Evolutionary conservation across 768 basidiomycete genomes (phyloP).

Genomic region (Pleurotus tuber-regium): DNA sequence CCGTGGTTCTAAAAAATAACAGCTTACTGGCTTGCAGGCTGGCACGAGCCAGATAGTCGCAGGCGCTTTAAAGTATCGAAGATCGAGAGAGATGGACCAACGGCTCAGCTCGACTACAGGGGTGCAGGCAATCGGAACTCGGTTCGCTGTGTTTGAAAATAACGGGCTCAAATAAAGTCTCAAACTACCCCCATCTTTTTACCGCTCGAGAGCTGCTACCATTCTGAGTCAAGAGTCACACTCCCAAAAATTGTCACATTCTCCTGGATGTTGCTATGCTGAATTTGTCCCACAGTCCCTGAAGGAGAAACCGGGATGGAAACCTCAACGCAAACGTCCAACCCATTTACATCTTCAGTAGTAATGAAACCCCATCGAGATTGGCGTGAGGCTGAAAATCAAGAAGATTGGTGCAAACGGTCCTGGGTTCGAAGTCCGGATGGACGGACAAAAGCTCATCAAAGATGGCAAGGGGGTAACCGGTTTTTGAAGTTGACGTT

Average conservation of each 20-base stretch:
- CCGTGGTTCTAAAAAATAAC: neutral
- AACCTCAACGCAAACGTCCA: conserved; percentile 1
- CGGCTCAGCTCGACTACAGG: neutral
- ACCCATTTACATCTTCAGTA: conserved; percentile 1
- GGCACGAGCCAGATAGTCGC: neutral
- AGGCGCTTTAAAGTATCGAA: too few species aligned
- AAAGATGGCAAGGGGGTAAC: conserved; percentile 2
- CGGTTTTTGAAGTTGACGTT: neutral
- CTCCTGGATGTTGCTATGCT: neutral
- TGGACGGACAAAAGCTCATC: neutral
- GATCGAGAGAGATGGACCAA: neutral
- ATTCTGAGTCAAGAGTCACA: neutral
- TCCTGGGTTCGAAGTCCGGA: neutral
- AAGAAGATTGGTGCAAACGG: neutral
- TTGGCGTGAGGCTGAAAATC: neutral
- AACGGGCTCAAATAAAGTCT: neutral
- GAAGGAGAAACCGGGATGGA: conserved; percentile 5
- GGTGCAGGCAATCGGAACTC: neutral
- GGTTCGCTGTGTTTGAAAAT: conserved; percentile 6
- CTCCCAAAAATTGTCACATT: neutral
- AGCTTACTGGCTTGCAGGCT: neutral
- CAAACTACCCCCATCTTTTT: neutral
- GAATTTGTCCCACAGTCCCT: conserved; percentile 1
- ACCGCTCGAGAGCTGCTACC: neutral
- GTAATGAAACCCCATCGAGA: neutral